phyloP scores from a whole-genome alignment of 495 filamentous ascomycete species.

The Staphylotrichum tortipilum region DNA sequence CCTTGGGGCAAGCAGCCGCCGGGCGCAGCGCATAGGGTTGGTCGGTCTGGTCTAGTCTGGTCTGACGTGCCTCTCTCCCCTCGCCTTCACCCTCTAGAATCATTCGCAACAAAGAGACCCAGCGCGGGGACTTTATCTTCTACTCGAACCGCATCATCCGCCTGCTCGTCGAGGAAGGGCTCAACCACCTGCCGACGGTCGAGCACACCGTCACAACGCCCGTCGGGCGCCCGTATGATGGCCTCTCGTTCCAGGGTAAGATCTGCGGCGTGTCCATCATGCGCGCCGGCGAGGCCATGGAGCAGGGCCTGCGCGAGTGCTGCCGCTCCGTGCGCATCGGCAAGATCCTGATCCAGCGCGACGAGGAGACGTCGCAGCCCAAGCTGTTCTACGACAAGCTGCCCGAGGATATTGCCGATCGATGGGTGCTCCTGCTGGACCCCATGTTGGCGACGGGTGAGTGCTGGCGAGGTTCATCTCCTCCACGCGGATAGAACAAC shows the following conservation, averaged over 20 bases:
- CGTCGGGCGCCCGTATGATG: conserved; percentile 78
- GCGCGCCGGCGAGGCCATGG: conserved; percentile 97
- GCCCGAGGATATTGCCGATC: conserved; percentile 79
- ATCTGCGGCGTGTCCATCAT: conserved; percentile 98
- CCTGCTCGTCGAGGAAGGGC: conserved; percentile 91
- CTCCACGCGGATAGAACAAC: background rate
- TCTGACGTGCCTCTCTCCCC: background rate
- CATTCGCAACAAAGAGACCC: conserved; percentile 84
- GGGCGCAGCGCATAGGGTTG: too few relatives aligned
- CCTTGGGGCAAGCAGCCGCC: background rate
- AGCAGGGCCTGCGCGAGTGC: conserved; percentile 91
- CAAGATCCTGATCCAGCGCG: conserved; percentile 94
- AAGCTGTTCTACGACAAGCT: conserved; percentile 96
- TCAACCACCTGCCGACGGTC: conserved; percentile 91
- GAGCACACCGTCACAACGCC: conserved; percentile 84
- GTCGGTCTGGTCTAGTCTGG: too few relatives aligned
- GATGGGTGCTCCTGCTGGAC: conserved; percentile 93
- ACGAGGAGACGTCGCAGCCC: conserved; percentile 88
- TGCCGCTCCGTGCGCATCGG: conserved; percentile 94
- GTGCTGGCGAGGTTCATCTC: conserved; percentile 8
- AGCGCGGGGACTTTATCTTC: conserved; percentile 94
- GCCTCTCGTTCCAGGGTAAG: conserved; percentile 92
- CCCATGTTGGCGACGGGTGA: conserved; percentile 97
- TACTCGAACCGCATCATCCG: conserved; percentile 98
- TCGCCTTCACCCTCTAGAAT: too few relatives aligned